Percentiles rank a stretch among this genome's conserved stretches.
phyloP scores from a whole-genome alignment of 2,329 filamentous ascomycete genomes.

The Aspergillus sp. region DNA sequence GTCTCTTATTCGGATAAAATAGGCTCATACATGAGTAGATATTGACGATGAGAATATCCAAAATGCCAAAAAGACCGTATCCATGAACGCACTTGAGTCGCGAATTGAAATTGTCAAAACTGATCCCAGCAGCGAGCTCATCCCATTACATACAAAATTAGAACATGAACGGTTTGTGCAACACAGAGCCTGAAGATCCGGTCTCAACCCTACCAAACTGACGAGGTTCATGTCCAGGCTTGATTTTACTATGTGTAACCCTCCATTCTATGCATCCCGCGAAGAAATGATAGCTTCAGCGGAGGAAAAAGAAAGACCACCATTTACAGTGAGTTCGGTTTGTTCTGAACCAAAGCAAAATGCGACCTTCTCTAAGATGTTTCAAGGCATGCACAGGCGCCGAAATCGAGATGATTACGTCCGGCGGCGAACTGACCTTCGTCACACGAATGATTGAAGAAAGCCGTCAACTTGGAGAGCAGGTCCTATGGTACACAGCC shows the following conservation, averaged over 20 bases:
- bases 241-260: constrained; percentile 88
- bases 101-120: constrained; percentile 59
- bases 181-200: background rate
- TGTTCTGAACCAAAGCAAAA: too few species aligned
- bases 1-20: constrained; percentile 12
- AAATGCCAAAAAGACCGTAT: constrained; percentile 60
- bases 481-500: constrained; percentile 77
- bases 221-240: constrained; percentile 35
- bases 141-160: constrained; percentile 52
- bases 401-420: constrained; percentile 74
- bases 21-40: constrained; percentile 42
- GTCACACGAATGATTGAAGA: constrained; percentile 63
- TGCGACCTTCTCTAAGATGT: background rate
- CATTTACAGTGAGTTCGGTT: constrained; percentile 55
- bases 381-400: constrained; percentile 59
- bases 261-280: constrained; percentile 79
- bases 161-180: constrained; percentile 16
- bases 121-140: constrained; percentile 44
- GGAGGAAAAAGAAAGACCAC: constrained; percentile 55
- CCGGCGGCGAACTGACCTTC: constrained; percentile 70
- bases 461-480: constrained; percentile 50
- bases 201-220: too few species aligned
- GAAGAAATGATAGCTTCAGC: constrained; percentile 61
- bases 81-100: constrained; percentile 53
- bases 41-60: constrained; percentile 63